Percentiles rank a stretch among this genome's conserved stretches.
phyloP scores from a whole-genome alignment of 2,329 filamentous ascomycete species.

The Colletotrichum theobromicola region DNA sequence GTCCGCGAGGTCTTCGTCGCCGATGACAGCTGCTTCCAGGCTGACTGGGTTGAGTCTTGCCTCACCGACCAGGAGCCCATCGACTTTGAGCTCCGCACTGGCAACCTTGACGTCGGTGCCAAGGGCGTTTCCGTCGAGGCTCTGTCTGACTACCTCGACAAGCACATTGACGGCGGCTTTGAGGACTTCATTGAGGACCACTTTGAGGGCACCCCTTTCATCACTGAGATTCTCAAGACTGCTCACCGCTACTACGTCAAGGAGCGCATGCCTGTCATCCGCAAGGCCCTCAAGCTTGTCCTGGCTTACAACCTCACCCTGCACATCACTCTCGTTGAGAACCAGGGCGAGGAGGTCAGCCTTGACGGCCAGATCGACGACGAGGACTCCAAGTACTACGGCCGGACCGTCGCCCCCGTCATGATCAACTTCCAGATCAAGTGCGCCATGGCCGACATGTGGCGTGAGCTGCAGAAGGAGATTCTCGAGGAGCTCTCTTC shows the following conservation, averaged over 20 bases:
- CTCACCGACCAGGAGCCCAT: constrained; percentile 72
- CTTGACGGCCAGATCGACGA: constrained; percentile 86
- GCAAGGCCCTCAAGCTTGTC: constrained; percentile 93
- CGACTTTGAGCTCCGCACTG: constrained; percentile 85
- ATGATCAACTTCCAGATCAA: constrained; percentile 99
- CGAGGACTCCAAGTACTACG: constrained; percentile 83
- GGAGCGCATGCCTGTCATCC: constrained; percentile 86
- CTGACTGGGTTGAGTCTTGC: constrained; percentile 90
- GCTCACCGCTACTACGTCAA: constrained; percentile 92
- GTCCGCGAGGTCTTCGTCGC: constrained; percentile 92
- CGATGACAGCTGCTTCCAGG: constrained; percentile 89
- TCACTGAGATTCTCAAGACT: constrained; percentile 96
- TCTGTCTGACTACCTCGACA: constrained; percentile 91
- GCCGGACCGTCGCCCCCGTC: constrained; percentile 90
- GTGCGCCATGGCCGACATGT: constrained; percentile 95
- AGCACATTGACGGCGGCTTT: constrained; percentile 90
- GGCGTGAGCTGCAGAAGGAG: constrained; percentile 96
- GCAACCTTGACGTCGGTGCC: constrained; percentile 86
- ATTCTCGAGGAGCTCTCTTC: constrained; percentile 91
- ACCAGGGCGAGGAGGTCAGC: constrained; percentile 78
- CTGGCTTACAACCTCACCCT: constrained; percentile 95
- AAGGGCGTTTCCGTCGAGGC: constrained; percentile 84
- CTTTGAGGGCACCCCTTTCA: constrained; percentile 93
- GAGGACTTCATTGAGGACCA: constrained; percentile 95
- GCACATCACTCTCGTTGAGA: constrained; percentile 94